Conservation (phyloP, 208 protist species). For the Acanthamoeba divionensis region DNA sequence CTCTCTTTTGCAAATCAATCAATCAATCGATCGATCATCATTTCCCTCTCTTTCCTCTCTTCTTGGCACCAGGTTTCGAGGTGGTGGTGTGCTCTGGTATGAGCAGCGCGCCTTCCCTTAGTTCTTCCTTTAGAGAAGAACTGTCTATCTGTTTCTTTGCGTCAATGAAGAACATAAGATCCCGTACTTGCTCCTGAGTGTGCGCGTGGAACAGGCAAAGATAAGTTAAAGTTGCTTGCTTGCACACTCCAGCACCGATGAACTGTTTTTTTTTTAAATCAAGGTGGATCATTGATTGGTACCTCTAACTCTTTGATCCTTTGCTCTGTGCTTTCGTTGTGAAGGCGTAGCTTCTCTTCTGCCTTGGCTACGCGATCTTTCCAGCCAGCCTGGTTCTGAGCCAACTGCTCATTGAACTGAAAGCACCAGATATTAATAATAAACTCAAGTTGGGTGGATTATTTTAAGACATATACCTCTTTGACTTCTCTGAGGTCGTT, state of each 20-base stretch:
- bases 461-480: background rate
- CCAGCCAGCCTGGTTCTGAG: slow-evolving; percentile 14
- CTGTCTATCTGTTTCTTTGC: slow-evolving; percentile 66
- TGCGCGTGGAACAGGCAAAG: background rate
- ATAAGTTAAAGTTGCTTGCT: no score
- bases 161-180: slow-evolving; percentile 78
- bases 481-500: background rate
- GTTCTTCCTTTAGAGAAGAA: background rate
- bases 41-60: background rate
- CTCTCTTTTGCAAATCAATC: no score
- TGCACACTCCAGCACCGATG: no score
- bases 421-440: background rate
- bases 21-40: background rate
- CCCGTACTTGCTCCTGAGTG: slow-evolving; percentile 69
- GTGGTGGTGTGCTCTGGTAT: slow-evolving; percentile 1
- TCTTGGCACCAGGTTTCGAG: background rate
- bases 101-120: slow-evolving; percentile 6
- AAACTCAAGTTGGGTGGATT: background rate
- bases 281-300: background rate
- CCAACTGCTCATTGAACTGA: slow-evolving; percentile 18
- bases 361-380: background rate
- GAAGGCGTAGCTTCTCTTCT: background rate
- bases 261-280: no score
- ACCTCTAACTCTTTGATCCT: slow-evolving; percentile 48
- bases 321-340: slow-evolving; percentile 44